Base-by-base conservation (phyloP, 2,329 filamentous ascomycete species). In the Aspergillus sp. region DNA sequence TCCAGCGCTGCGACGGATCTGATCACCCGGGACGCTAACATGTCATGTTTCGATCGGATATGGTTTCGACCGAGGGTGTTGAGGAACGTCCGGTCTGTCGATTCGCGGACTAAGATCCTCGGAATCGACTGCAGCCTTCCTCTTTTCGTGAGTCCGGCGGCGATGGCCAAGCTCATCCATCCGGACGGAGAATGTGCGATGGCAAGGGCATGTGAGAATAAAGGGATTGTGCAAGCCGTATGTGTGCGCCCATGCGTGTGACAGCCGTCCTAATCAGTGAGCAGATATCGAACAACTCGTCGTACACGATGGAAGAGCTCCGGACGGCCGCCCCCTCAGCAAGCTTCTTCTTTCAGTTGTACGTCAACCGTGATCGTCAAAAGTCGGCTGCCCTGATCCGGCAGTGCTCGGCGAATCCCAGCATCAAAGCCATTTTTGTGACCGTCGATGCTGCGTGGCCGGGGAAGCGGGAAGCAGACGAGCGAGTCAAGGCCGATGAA, bases 1-100 rank as follows among this genome's bases (percentile, higher is more conserved):
- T 79, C 74, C 13, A 79, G 75, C 6, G 78, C 77, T 2, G 73
- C 78, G 8, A 80, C 75, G 4, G 78, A 68, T 68, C 45, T 71
- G 3, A 74, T 78, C 24, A 72, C 77, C 29, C 65, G 68, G 2
- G 55, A 64, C 15, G 62, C 64, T 30, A 82, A 82, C 51, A 65
- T 60, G 15, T 61, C 66, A 0, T 61, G 67, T 39, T 78, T 76
- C 44, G 58, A 66, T 25, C 55, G 66, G 15, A 76, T 81, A 41
- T 66, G 66, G 52, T 66, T 82, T 4, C 70, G 78, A 0, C 76
- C 75, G 0, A 66, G 74, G 13, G 65, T 76, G 16, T 57, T 80
- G 33, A 60, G 65, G 24, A 67, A 78, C 44, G 77, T 82, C 4
- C 64, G 66, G 11, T 40, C 55, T 5, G 69, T 76, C 4, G 57